These are phyloP conservation scores for Tulasnella sp. DNA, from an alignment of 768 basidiomycete species.

Conservation along the genomic window DNA sequence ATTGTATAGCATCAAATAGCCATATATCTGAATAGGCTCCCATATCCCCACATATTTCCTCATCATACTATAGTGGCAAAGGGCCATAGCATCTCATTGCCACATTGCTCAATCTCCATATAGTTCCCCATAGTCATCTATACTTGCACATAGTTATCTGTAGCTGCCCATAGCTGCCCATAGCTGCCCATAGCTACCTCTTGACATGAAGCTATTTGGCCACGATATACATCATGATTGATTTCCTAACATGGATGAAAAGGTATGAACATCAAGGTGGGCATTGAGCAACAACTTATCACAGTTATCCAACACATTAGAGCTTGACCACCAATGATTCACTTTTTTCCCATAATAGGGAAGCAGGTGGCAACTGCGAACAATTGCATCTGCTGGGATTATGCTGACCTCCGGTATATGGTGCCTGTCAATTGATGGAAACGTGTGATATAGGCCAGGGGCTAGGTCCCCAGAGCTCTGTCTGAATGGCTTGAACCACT, in stretches of 20 bases:
- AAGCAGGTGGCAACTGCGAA: conserved; percentile 1
- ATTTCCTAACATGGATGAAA: not conserved
- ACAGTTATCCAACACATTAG: conserved; percentile 12
- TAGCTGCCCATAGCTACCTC: too few species aligned
- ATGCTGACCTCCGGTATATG: not conserved
- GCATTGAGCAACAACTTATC: not conserved
- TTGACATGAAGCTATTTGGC: too few species aligned
- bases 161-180: too few species aligned
- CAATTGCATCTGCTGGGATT: not conserved
- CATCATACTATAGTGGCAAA: too few species aligned
- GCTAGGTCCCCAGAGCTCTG: not conserved
- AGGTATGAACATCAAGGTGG: not conserved
- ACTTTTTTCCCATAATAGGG: not conserved
- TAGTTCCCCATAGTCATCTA: too few species aligned
- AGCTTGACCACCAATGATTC: not conserved
- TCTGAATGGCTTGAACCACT: conserved; percentile 35
- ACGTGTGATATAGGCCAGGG: not conserved
- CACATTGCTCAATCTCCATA: too few species aligned
- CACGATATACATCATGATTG: too few species aligned
- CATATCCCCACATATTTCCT: too few species aligned
- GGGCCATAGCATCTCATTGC: too few species aligned
- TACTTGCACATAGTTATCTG: too few species aligned
- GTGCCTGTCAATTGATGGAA: not conserved
- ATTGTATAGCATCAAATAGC: too few species aligned
- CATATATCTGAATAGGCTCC: too few species aligned